Evolutionary conservation across 805 yeast genomes (phyloP).

Genomic region (Torulaspora franciscae): DNA sequence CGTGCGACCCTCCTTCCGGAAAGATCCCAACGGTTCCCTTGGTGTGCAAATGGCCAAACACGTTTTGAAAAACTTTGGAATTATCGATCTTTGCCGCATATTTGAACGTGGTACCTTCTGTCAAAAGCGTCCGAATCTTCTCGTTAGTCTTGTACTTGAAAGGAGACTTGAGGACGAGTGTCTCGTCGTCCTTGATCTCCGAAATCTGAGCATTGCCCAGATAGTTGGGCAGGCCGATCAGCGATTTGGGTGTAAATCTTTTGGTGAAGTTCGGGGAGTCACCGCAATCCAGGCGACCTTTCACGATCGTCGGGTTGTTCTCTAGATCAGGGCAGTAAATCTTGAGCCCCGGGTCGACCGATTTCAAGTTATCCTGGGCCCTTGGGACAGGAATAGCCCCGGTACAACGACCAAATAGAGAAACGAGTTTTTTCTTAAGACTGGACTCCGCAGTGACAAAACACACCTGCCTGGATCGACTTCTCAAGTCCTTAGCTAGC

Average conservation of each 20-base stretch:
- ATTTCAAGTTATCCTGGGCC: slow-evolving; percentile 74
- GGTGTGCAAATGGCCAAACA: slow-evolving; percentile 71
- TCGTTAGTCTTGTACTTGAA: slow-evolving; percentile 52
- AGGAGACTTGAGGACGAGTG: slow-evolving; percentile 59
- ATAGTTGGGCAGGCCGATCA: slow-evolving; percentile 70
- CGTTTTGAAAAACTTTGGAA: slow-evolving; percentile 70
- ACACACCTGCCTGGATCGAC: slow-evolving; percentile 60
- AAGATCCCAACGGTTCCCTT: slow-evolving; percentile 85
- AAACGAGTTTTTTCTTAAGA: slow-evolving; percentile 58
- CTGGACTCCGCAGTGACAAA: slow-evolving; percentile 82
- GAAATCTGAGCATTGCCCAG: slow-evolving; percentile 72
- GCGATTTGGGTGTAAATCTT: slow-evolving; percentile 57
- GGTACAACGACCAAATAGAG: slow-evolving; percentile 66
- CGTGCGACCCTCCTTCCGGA: slow-evolving; percentile 98
- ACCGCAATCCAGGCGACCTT: slow-evolving; percentile 45
- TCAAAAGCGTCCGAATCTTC: slow-evolving; percentile 41
- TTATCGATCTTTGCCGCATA: slow-evolving; percentile 81
- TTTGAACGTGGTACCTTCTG: slow-evolving; percentile 59
- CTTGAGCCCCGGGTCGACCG: slow-evolving; percentile 56
- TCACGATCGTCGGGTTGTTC: slow-evolving; percentile 46
- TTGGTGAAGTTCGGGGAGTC: slow-evolving; percentile 56
- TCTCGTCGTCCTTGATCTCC: slow-evolving; percentile 65
- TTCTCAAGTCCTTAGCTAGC: slow-evolving; percentile 21
- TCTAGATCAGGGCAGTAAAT: slow-evolving; percentile 50
- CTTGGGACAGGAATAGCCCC: slow-evolving; percentile 85